Conservation (phyloP, 495 filamentous ascomycete species). For the Peziza echinospora region DNA sequence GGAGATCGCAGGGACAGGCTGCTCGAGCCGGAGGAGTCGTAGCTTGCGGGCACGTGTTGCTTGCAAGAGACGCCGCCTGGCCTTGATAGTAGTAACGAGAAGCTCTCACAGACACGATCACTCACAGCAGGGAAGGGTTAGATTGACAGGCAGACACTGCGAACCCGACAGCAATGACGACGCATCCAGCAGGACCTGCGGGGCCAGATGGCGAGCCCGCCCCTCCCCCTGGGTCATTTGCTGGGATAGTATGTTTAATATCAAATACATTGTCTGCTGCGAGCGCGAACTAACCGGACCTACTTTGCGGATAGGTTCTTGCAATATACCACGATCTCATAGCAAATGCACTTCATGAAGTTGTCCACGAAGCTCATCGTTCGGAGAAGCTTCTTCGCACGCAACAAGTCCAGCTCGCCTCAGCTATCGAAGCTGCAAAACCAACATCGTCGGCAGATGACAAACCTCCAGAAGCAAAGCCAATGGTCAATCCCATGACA, state of each 20-base stretch:
- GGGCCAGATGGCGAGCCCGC: not conserved
- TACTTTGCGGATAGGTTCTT: slow-evolving; percentile 2
- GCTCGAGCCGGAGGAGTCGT: too few relatives aligned
- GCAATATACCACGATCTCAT: slow-evolving; percentile 24
- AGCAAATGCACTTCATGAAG: slow-evolving; percentile 25
- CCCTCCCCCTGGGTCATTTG: not conserved
- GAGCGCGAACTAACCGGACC: too few relatives aligned
- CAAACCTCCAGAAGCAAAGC: not conserved
- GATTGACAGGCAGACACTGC: too few relatives aligned
- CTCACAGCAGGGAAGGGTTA: too few relatives aligned
- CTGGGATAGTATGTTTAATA: not conserved
- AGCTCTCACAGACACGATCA: too few relatives aligned
- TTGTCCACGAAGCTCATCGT: slow-evolving; percentile 24
- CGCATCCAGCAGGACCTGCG: not conserved
- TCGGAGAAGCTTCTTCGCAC: slow-evolving; percentile 24
- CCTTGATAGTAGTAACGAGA: too few relatives aligned
- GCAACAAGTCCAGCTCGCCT: slow-evolving; percentile 11
- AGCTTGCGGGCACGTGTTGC: too few relatives aligned
- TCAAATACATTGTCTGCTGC: too few relatives aligned
- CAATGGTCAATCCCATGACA: slow-evolving; percentile 10
- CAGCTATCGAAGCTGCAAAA: slow-evolving; percentile 2
- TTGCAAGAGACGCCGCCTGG: too few relatives aligned
- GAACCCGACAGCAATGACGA: not conserved
- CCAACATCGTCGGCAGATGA: not conserved
- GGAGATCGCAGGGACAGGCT: too few relatives aligned